Conservation (phyloP, 2,329 filamentous ascomycete genomes). For the Triangularia verruculosa region DNA sequence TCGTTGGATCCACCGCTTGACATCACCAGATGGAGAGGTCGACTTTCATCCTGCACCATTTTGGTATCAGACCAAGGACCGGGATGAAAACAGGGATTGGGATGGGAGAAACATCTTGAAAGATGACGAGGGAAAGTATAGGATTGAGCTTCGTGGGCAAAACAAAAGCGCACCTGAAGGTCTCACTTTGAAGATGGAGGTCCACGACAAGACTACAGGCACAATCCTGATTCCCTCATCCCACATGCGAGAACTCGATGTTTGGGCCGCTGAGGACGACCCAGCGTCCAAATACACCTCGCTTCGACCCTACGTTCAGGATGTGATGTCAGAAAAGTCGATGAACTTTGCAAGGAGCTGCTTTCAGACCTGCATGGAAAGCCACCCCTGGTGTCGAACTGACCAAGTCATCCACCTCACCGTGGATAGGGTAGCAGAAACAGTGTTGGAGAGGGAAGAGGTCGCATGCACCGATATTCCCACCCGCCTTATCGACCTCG, state of each 20-base stretch:
- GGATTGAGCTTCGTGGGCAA: background rate
- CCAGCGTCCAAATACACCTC: background rate
- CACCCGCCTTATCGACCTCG: slow-evolving; percentile 12
- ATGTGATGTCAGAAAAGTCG: background rate
- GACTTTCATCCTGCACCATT: too few relatives aligned
- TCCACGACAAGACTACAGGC: too few relatives aligned
- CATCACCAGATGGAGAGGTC: background rate
- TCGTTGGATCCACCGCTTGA: background rate
- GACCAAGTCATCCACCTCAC: slow-evolving; percentile 5
- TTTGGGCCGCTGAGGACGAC: background rate
- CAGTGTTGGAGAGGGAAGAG: background rate
- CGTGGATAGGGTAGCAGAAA: background rate
- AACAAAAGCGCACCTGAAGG: too few relatives aligned
- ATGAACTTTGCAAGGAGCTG: slow-evolving; percentile 5
- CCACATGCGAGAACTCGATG: background rate
- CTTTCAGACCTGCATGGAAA: slow-evolving; percentile 1
- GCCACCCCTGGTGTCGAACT: slow-evolving; percentile 11
- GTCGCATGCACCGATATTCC: slow-evolving; percentile 2
- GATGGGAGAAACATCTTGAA: too few relatives aligned
- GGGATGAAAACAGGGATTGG: background rate
- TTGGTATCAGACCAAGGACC: background rate
- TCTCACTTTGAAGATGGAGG: background rate
- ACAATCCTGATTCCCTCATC: too few relatives aligned
- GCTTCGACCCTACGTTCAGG: background rate
- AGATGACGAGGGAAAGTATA: background rate